Evolutionary conservation across 164 flowering plant species (phyloP).

Genomic region (Taxillus chinensis): DNA sequence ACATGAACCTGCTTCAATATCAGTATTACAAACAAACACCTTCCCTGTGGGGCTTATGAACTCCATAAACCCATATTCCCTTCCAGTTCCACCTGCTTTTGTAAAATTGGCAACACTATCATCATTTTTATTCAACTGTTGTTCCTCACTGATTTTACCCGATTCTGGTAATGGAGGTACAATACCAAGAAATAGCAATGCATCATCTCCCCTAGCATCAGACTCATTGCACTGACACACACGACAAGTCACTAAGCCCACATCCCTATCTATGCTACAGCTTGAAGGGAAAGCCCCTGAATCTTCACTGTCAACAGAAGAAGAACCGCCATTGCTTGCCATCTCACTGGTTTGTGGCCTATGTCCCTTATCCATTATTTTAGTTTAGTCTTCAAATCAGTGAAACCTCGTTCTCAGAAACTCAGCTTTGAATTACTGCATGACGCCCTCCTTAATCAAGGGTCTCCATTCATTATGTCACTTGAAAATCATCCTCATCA

Average conservation of each 20-base stretch:
- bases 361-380: slow-evolving; percentile 23
- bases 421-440: no score
- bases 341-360: slow-evolving; percentile 10
- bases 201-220: slow-evolving; percentile 76
- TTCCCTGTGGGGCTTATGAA: slow-evolving; percentile 78
- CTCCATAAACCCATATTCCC: slow-evolving; percentile 39
- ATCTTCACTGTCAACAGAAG: slow-evolving; percentile 18
- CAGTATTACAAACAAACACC: slow-evolving; percentile 64
- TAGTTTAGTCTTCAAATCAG: background rate
- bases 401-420: no score
- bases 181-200: slow-evolving; percentile 63
- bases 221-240: slow-evolving; percentile 92
- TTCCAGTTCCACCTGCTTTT: slow-evolving; percentile 14
- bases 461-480: no score
- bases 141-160: slow-evolving; percentile 16
- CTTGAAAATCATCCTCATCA: no score
- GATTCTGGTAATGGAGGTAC: slow-evolving; percentile 31
- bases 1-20: slow-evolving; percentile 57
- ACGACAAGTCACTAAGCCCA: slow-evolving; percentile 51
- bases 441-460: no score
- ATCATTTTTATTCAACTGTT: slow-evolving; percentile 20
- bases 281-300: slow-evolving; percentile 18
- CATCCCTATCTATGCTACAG: slow-evolving; percentile 41
- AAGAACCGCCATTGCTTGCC: slow-evolving; percentile 15
- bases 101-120: slow-evolving; percentile 10